A percentile compares a stretch with the other conserved stretches of the same genome.
Conservation (phyloP, 2,329 filamentous ascomycete genomes). For the Zymoseptoria brevis region DNA sequence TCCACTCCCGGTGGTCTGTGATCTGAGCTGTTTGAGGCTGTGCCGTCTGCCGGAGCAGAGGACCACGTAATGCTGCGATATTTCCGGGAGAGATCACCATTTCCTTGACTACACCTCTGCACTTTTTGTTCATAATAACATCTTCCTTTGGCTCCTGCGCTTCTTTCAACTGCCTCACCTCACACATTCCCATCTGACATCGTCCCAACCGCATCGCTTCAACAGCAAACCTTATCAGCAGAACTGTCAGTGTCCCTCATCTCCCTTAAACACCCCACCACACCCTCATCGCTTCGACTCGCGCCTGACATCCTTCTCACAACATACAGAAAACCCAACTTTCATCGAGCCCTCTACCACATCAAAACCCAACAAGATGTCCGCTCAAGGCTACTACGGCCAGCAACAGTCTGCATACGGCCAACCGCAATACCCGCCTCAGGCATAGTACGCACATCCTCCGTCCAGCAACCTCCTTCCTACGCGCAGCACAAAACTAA, state of each 20-base stretch:
- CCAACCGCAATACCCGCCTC: constrained; percentile 30
- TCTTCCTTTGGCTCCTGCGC: too few relatives aligned
- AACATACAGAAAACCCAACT: not conserved
- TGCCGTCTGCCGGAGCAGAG: too few relatives aligned
- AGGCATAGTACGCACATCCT: constrained; percentile 26
- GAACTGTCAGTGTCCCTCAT: not conserved
- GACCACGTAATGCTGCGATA: too few relatives aligned
- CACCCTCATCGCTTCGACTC: not conserved
- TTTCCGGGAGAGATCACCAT: too few relatives aligned
- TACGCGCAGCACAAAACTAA: constrained; percentile 2
- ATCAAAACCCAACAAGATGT: constrained; percentile 28
- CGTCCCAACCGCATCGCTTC: too few relatives aligned
- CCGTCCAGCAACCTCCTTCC: not conserved
- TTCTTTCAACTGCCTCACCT: too few relatives aligned
- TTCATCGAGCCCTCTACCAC: not conserved
- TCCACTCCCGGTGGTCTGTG: too few relatives aligned
- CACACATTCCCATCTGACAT: too few relatives aligned
- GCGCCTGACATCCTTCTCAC: constrained; percentile 1
- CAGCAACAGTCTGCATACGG: constrained; percentile 21
- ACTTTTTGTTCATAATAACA: too few relatives aligned
- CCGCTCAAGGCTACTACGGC: constrained; percentile 37
- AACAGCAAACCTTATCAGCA: not conserved
- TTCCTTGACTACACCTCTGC: too few relatives aligned
- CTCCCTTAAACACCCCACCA: not conserved
- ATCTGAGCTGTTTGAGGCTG: too few relatives aligned